Evolutionary conservation across 148 eudicot genomes (phyloP), one percentile per base, ranked within the genome.

Genomic region (Cornus controversa): DNA sequence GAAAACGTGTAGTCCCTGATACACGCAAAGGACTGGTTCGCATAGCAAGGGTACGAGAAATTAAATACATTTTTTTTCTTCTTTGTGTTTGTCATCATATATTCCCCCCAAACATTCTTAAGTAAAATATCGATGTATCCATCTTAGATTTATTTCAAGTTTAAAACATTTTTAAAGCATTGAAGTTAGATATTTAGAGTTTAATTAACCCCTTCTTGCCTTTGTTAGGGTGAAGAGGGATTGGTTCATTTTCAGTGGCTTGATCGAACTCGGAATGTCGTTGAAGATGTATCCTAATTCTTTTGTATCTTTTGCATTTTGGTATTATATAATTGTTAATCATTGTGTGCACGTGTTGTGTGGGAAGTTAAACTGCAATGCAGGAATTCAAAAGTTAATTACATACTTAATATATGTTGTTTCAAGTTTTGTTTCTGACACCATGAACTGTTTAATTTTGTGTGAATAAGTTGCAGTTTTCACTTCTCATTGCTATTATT

Each of bases 191-290:
- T 22, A 10, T 9, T 2, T 6, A 14, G 3, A 15, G 2, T 62
- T 2, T 22, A 34, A 6, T 0, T 53, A 54, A 73, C 58, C 58
- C 58, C 27, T 36, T 29, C 18, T n/a, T 78, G n/a, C 64, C 62
- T 78, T 68, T 70, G 2, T 70, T 72, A 96, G 98, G 99, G 99
- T 22, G 97, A 91, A 71, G 99, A 93, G 80, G 99, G 99, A 75
- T 78, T 96, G 70, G 77, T 90, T 69, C 99, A 93, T 85, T 88
- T 93, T 76, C 93, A 90, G 84, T 96, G 99, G 99, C 89, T 96
- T 80, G 98, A 93, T 84, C 93, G 99, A 69, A 75, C 71, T 10
- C 82, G 75, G 66, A 90, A 96, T 75, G 83, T 75, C 69, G 72
- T 93, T 57, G 99, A 91, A 83, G 98, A 96, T 86, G 98, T 96